These are phyloP conservation scores for Pyronema domesticum DNA, from an alignment of 495 filamentous ascomycete genomes.

Conservation along the genomic window DNA sequence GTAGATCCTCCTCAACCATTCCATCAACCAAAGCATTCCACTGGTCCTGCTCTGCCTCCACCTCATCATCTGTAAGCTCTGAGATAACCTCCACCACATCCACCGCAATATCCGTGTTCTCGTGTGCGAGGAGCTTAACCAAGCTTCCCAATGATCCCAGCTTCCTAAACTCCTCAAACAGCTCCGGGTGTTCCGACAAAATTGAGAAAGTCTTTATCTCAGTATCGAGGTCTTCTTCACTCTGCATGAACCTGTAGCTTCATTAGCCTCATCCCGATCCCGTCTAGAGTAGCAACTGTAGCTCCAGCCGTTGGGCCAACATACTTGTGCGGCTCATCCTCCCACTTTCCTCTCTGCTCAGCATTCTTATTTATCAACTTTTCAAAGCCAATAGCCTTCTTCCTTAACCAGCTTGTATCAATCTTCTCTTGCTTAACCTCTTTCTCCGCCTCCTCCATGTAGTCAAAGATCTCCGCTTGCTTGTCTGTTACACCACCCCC, in stretches of 20 bases:
- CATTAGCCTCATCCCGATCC: slow-evolving; percentile 1
- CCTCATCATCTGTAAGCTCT: slow-evolving; percentile 90
- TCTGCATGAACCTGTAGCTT: slow-evolving; percentile 46
- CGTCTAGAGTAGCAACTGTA: no score
- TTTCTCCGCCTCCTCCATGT: slow-evolving; percentile 52
- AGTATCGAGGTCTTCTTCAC: slow-evolving; percentile 81
- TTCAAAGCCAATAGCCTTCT: slow-evolving; percentile 70
- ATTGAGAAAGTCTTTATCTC: slow-evolving; percentile 80
- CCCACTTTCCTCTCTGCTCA: slow-evolving; percentile 77
- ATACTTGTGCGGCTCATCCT: slow-evolving; percentile 66
- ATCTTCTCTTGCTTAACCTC: slow-evolving; percentile 45
- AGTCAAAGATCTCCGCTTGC: slow-evolving; percentile 76
- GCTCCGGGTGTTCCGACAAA: slow-evolving; percentile 65
- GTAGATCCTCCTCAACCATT: slow-evolving; percentile 63
- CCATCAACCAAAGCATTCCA: slow-evolving; percentile 69
- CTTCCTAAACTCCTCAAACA: slow-evolving; percentile 69
- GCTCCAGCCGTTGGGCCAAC: slow-evolving; percentile 12
- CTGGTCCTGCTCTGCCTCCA: slow-evolving; percentile 63
- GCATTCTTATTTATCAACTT: slow-evolving; percentile 81
- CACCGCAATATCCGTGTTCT: slow-evolving; percentile 95
- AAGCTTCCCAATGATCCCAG: slow-evolving; percentile 60
- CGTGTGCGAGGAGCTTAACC: slow-evolving; percentile 69
- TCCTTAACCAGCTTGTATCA: slow-evolving; percentile 66
- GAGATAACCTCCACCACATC: slow-evolving; percentile 76
- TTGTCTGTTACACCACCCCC: slow-evolving; percentile 71